These are phyloP conservation scores for Eimeria tenella DNA, from an alignment of 169 alveolate species.

Conservation along the genomic window DNA sequence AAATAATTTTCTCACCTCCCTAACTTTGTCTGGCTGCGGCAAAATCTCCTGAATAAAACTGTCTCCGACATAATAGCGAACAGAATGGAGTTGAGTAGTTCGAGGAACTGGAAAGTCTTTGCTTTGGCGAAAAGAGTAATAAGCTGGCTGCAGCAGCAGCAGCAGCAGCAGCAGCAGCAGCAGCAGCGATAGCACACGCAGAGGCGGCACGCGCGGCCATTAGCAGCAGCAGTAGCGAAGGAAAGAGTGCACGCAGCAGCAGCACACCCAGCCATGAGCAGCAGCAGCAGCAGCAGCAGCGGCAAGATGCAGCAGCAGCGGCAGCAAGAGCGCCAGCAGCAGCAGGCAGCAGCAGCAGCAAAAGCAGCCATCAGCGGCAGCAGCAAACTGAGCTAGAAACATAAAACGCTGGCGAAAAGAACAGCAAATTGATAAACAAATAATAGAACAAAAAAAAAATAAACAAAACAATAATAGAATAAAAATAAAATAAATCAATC, in stretches of 20 bases:
- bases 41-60: not conserved
- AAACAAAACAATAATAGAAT: too few relatives aligned
- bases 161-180: too few relatives aligned
- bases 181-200: too few relatives aligned
- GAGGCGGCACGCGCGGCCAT: not conserved
- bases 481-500: too few relatives aligned
- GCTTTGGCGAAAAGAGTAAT: conserved; percentile 44
- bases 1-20: conserved; percentile 56
- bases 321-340: too few relatives aligned
- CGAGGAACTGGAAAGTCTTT: conserved; percentile 44
- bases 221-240: not conserved
- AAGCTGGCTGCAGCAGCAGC: conserved; percentile 21
- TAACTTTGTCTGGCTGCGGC: conserved; percentile 24
- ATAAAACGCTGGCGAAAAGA: too few relatives aligned
- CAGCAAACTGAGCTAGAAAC: too few relatives aligned
- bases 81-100: conserved; percentile 44
- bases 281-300: not conserved
- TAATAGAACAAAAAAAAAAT: too few relatives aligned
- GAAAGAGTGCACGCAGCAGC: not conserved
- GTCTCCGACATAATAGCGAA: conserved; percentile 37
- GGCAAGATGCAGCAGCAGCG: not conserved
- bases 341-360: too few relatives aligned
- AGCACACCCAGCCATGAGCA: not conserved
- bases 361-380: too few relatives aligned
- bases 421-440: too few relatives aligned